Base-by-base conservation (phyloP, 345 rosid genomes). In the Leavenworthia alabamica region DNA sequence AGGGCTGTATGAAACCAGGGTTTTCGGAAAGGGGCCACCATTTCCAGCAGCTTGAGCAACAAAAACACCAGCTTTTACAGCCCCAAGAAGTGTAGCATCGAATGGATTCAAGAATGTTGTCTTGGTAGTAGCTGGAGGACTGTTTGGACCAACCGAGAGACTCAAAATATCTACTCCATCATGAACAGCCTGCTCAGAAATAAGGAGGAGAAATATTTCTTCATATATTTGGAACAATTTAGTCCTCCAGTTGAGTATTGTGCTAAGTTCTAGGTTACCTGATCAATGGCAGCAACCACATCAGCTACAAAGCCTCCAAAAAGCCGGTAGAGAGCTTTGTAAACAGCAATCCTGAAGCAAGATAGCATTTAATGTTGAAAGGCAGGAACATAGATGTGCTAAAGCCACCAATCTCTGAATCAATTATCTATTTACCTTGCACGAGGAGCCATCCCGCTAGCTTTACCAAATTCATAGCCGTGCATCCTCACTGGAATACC, bases 361-460 rank as follows among this genome's bases (percentile, higher is more conserved):
- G 62, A 28, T 14, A 60, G 19, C 37, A 28, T 42, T 42, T 22
- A 23, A 19, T n/a, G 32, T 40, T 36, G 13, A 60, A 17, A 41
- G 57, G 67, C 46, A 29, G 3, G 36, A 60, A n/a, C 46, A 41
- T 16, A 23, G 12, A 29, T 46, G 11, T 12, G 22, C 44, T 8
- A 37, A 50, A 26, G 24, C 35, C 44, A 29, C 23, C 26, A 35
- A 22, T 26, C 15, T 51, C 15, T 16, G 15, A 8, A 3, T 20
- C n/a, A 22, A 31, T 47, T 23, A 39, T 60, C 67, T 60, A 54
- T 61, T 15, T 75, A 90, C 99, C 99, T 85, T 40, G 99, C 96
- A 69, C 99, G 94, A 42, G 99, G 99, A 74, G 99, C 99, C 99
- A 93, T 93, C 37, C 99, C 99, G 16, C 99, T 93, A n/a, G 99